Evolutionary conservation across 2,329 filamentous ascomycete genomes (phyloP).

Genomic region (Exophiala sp.): DNA sequence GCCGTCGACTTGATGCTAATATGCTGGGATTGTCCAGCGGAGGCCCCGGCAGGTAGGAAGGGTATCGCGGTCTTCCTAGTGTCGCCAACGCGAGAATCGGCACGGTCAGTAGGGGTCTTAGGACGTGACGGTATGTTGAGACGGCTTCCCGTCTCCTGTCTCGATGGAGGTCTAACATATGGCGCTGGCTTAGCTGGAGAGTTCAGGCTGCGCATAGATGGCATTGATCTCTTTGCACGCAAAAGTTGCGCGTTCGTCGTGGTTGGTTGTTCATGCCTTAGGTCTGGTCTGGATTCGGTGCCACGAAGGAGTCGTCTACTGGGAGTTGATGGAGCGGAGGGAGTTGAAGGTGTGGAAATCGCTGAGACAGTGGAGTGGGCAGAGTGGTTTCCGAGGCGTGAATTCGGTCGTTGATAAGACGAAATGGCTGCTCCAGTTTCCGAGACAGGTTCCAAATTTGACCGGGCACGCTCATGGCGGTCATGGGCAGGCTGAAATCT

Average conservation of each 20-base stretch:
- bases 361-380: constrained; percentile 60
- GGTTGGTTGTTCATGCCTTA: constrained; percentile 42
- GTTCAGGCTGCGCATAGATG: constrained; percentile 47
- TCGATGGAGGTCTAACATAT: constrained; percentile 37
- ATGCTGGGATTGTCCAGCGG: constrained; percentile 71
- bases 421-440: constrained; percentile 72
- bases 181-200: constrained; percentile 31
- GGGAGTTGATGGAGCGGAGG: constrained; percentile 54
- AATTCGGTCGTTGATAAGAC: constrained; percentile 58
- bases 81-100: constrained; percentile 35
- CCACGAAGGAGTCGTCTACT: constrained; percentile 54
- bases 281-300: constrained; percentile 34
- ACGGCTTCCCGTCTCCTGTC: constrained; percentile 35
- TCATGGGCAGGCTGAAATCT: constrained; percentile 52
- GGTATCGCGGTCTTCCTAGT: constrained; percentile 60
- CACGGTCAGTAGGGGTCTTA: constrained; percentile 63
- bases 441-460: constrained; percentile 83
- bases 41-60: constrained; percentile 72
- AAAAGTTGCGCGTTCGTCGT: constrained; percentile 51
- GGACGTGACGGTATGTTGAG: constrained; percentile 44
- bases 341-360: constrained; percentile 56
- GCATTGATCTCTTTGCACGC: constrained; percentile 56
- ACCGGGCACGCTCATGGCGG: constrained; percentile 63
- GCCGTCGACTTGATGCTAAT: constrained; percentile 61
- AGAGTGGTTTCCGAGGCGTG: constrained; percentile 59